A percentile compares a stretch with the other conserved stretches of the same genome.
Evolutionary conservation across 2,329 filamentous ascomycete species (phyloP).

Genomic region (Fusarium caatingaense): DNA sequence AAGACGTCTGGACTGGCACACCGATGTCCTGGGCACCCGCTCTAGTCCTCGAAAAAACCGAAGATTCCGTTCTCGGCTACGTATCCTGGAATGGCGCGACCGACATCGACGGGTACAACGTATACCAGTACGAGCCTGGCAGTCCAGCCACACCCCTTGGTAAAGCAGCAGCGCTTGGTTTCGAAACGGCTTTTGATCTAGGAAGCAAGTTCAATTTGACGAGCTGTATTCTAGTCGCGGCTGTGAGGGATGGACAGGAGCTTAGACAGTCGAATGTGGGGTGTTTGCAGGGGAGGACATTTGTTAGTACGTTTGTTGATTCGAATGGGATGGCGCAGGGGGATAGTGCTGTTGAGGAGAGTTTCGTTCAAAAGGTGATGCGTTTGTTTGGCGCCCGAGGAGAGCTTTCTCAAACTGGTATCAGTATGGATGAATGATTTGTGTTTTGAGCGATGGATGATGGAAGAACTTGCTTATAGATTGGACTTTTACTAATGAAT

Average conservation of each 20-base stretch:
- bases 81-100: conserved; percentile 47
- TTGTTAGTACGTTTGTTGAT: conserved; percentile 23
- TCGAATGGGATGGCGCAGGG: background rate
- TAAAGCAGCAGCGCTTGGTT: conserved; percentile 9
- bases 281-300: conserved; percentile 29
- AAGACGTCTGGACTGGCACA: conserved; percentile 41
- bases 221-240: conserved; percentile 36
- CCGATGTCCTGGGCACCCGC: conserved; percentile 33
- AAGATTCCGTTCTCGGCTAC: conserved; percentile 9
- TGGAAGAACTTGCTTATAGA: background rate
- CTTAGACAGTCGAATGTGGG: conserved; percentile 38
- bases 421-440: background rate
- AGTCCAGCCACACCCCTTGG: conserved; percentile 7
- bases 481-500: background rate
- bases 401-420: background rate
- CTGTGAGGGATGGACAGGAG: conserved; percentile 35
- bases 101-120: conserved; percentile 40
- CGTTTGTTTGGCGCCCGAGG: background rate
- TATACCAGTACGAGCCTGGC: conserved; percentile 27
- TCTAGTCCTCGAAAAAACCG: conserved; percentile 27
- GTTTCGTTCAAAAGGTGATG: conserved; percentile 23
- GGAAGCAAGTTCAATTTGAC: conserved; percentile 21
- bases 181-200: conserved; percentile 44
- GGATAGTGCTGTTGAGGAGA: background rate
- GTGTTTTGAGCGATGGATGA: background rate